Evolutionary conservation across 2,329 filamentous ascomycete species (phyloP).

Genomic region (Colletotrichum plurivorum): DNA sequence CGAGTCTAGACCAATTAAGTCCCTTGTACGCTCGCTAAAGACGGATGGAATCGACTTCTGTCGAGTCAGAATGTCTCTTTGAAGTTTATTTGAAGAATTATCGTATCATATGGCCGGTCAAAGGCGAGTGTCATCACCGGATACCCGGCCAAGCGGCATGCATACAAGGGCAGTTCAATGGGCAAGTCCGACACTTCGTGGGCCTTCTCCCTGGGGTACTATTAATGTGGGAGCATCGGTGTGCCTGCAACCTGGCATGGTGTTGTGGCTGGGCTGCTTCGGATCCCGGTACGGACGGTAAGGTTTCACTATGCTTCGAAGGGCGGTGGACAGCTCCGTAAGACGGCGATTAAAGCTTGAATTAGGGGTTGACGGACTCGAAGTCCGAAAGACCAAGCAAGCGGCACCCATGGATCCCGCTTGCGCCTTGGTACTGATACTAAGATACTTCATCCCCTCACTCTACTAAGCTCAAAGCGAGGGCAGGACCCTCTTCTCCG

Average conservation of each 20-base stretch:
- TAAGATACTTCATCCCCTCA: background rate
- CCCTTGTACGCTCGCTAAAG: too few relatives aligned
- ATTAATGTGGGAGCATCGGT: background rate
- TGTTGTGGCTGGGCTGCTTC: too few relatives aligned
- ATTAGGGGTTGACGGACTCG: background rate
- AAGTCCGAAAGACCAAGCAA: background rate
- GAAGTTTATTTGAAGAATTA: too few relatives aligned
- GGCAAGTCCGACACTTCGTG: too few relatives aligned
- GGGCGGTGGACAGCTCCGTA: background rate
- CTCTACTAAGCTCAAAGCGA: background rate
- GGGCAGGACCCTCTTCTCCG: slow-evolving; percentile 34
- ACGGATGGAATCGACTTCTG: too few relatives aligned
- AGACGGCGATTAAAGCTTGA: background rate
- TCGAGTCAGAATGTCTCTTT: too few relatives aligned
- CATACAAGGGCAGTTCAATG: too few relatives aligned
- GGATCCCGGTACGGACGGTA: background rate
- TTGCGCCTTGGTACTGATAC: background rate
- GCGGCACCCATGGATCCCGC: background rate
- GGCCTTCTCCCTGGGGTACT: too few relatives aligned
- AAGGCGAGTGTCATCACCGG: too few relatives aligned
- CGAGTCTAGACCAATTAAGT: too few relatives aligned
- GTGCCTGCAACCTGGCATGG: background rate
- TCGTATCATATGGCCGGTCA: too few relatives aligned
- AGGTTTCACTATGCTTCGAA: background rate
- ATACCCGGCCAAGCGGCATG: too few relatives aligned